These are phyloP conservation scores for Albophoma yamanashiensis DNA, from an alignment of 2,329 filamentous ascomycete genomes.

Conservation along the genomic window DNA sequence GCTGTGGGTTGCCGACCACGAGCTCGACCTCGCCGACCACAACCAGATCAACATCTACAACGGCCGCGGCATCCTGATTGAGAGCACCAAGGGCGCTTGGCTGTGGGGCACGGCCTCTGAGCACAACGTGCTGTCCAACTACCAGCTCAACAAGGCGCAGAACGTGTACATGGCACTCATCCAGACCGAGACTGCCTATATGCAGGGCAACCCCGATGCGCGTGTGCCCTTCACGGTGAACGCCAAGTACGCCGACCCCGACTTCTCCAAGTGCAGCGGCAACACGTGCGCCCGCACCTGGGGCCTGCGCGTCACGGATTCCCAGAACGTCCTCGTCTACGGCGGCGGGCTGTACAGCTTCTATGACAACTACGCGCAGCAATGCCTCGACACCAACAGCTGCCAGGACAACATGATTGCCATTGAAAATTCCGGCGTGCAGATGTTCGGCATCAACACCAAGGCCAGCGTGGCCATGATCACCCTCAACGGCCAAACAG, in stretches of 20 bases:
- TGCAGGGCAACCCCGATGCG: slow-evolving; percentile 72
- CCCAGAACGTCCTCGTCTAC: slow-evolving; percentile 56
- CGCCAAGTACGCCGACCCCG: slow-evolving; percentile 51
- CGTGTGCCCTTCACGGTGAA: slow-evolving; percentile 53
- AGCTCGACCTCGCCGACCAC: slow-evolving; percentile 64
- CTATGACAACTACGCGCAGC: slow-evolving; percentile 71
- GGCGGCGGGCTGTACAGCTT: slow-evolving; percentile 72
- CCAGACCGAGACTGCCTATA: slow-evolving; percentile 85
- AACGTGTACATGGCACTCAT: slow-evolving; percentile 76
- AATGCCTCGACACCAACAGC: slow-evolving; percentile 53
- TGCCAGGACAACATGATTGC: slow-evolving; percentile 74
- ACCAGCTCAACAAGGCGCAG: slow-evolving; percentile 67
- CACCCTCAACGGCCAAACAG: slow-evolving; percentile 44
- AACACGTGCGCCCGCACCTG: slow-evolving; percentile 61
- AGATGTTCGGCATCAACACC: slow-evolving; percentile 60
- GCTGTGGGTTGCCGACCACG: slow-evolving; percentile 88
- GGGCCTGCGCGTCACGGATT: slow-evolving; percentile 63
- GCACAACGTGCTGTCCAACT: slow-evolving; percentile 66
- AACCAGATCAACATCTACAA: slow-evolving; percentile 82
- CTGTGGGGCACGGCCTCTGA: slow-evolving; percentile 66
- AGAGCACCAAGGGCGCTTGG: slow-evolving; percentile 67
- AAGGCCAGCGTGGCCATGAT: slow-evolving; percentile 69
- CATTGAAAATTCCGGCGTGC: slow-evolving; percentile 55
- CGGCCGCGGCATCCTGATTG: slow-evolving; percentile 72
- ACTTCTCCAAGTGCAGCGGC: slow-evolving; percentile 49